Conservation (phyloP, 2,329 filamentous ascomycete genomes). For the Diaporthe vexans region DNA sequence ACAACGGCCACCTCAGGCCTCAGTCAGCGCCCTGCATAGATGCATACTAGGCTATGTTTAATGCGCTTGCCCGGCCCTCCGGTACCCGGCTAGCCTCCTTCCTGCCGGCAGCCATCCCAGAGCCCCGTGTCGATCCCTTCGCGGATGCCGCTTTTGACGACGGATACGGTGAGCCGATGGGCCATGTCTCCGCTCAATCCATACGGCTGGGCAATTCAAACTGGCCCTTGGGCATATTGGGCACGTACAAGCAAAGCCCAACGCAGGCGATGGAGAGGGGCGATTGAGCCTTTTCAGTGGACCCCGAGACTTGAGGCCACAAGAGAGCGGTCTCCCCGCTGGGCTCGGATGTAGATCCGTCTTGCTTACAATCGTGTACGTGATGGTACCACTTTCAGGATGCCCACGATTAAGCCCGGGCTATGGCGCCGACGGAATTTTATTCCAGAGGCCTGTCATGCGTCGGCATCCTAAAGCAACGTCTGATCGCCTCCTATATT, state of each 20-base stretch:
- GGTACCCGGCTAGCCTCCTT: slow-evolving; percentile 27
- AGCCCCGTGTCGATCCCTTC: slow-evolving; percentile 25
- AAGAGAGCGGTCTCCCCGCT: background rate
- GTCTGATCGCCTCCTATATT: background rate
- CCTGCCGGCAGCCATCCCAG: slow-evolving; percentile 19
- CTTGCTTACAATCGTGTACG: background rate
- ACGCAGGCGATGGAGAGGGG: background rate
- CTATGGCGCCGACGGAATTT: background rate
- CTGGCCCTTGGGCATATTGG: background rate
- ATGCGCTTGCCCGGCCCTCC: slow-evolving; percentile 12
- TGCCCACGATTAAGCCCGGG: background rate
- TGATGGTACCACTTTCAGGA: background rate
- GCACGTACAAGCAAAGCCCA: background rate
- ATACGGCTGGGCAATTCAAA: background rate
- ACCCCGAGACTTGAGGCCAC: background rate
- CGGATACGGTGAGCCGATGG: slow-evolving; percentile 16
- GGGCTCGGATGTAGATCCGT: background rate
- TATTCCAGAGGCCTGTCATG: background rate
- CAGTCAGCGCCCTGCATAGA: slow-evolving; percentile 1
- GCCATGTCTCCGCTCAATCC: background rate
- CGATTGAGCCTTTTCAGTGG: background rate
- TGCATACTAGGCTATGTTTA: slow-evolving; percentile 1
- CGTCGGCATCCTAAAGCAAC: background rate
- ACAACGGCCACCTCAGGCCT: slow-evolving; percentile 10
- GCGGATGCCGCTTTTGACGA: slow-evolving; percentile 13